These are phyloP conservation scores for Kuraishia floccosa DNA, from an alignment of 805 yeast genomes.

Conservation along the genomic window DNA sequence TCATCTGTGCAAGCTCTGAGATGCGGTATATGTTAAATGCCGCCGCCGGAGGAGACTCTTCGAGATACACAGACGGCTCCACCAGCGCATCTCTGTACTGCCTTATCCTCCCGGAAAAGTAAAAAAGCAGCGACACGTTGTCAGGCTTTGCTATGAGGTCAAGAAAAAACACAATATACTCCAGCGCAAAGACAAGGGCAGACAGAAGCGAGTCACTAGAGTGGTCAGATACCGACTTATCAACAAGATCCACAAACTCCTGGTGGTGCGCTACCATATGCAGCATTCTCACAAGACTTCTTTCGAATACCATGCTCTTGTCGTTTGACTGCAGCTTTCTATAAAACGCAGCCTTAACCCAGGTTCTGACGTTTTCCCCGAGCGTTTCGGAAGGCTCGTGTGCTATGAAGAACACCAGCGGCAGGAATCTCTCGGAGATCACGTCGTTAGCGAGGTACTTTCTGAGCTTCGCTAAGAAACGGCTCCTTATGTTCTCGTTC, in stretches of 20 bases:
- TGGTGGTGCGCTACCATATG: conserved; percentile 69
- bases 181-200: conserved; percentile 42
- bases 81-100: conserved; percentile 55
- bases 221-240: conserved; percentile 8
- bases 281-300: conserved; percentile 52
- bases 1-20: conserved; percentile 64
- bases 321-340: conserved; percentile 16
- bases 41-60: conserved; percentile 10
- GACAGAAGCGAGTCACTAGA: conserved; percentile 12
- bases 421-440: conserved; percentile 56
- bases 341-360: conserved; percentile 56
- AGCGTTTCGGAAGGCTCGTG: conserved; percentile 55
- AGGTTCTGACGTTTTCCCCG: conserved; percentile 41
- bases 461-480: conserved; percentile 38
- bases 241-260: conserved; percentile 37
- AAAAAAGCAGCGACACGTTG: conserved; percentile 63
- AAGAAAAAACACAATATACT: conserved; percentile 49
- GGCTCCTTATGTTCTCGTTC: conserved; percentile 39
- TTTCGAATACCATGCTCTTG: conserved; percentile 47
- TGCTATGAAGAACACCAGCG: conserved; percentile 62
- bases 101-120: conserved; percentile 67
- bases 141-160: conserved; percentile 49
- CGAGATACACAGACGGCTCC: conserved; percentile 19
- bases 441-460: conserved; percentile 34
- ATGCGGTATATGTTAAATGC: conserved; percentile 43